Base-by-base conservation (phyloP, 2,329 filamentous ascomycete species). In the Colletotrichum falcatum region DNA sequence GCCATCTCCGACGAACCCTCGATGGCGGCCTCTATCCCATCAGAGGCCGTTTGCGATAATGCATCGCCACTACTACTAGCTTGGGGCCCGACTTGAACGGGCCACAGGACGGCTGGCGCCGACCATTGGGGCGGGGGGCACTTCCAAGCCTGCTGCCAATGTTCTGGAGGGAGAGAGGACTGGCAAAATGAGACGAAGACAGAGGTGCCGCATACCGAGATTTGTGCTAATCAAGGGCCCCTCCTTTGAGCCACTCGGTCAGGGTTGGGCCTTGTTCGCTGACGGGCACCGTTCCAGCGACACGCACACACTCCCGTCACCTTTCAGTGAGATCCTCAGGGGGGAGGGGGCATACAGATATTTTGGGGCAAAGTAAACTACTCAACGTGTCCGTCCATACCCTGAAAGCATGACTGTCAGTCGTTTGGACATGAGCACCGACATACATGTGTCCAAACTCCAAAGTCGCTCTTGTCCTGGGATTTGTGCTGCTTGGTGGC, bases 101-200 rank as follows among this genome's bases (percentile, higher is more conserved):
- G 55, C 55, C 55, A 61, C 30, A 55, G 44, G 44, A 61, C 64
- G 54, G 30, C 7, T 33, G 30, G 30, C 30, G 30, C 7, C 7
- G 30, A 33, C 30, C 7, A 7, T 33, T 33, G 7, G 30, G n/a
- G n/a, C n/a, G 33, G 33, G 33, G 33, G 33, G 12, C 35, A 37
- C 9, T 37, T 8, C 5, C 2, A 14, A 37, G 35, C 35, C 35
- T 5, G 49, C 62, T 48, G 53, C 37, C 14, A 61, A 42, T n/a
- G 20, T 26, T 28, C n/a, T 39, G 16, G 37, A 37, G 44, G 37
- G 37, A 18, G 20, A 53, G 39, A 35, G 39, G 55, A 61, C 55
- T 42, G 46, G 44, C 61, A 37, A 70, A 70, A 62, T 70, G 56
- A 66, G 67, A 66, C 67, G 58, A 67, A 70, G 65, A 65, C 46